These are phyloP conservation scores for Triticum monococcum DNA, from an alignment of 176 grass and related monocot species.

Conservation along the genomic window DNA sequence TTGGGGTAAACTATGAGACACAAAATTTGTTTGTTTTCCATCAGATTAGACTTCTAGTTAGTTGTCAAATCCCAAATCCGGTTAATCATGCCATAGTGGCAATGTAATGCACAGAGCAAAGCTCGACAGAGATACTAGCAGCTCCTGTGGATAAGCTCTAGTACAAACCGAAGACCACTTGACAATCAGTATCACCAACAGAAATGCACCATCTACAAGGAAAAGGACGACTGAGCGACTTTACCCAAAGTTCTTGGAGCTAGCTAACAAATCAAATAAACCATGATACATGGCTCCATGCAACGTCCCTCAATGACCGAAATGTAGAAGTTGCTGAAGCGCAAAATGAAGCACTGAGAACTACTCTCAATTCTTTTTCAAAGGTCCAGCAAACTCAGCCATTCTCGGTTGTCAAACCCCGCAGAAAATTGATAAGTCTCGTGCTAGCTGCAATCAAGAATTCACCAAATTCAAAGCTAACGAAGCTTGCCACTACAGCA, in stretches of 20 bases:
- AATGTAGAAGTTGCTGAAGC: neutral
- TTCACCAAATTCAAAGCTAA: neutral
- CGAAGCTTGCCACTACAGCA: constrained; percentile 5
- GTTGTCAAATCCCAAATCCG: neutral
- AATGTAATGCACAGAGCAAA: neutral
- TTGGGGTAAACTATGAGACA: neutral
- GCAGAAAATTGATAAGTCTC: neutral
- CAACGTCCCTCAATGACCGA: neutral
- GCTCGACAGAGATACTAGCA: constrained; percentile 7
- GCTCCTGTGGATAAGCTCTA: neutral
- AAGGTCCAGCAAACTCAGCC: neutral
- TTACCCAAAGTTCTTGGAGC: constrained; percentile 23
- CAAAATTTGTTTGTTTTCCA: constrained; percentile 5
- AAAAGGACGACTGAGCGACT: neutral
- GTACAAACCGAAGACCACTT: neutral
- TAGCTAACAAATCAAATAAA: constrained; percentile 4
- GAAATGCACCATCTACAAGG: constrained; percentile 6
- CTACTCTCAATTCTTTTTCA: neutral
- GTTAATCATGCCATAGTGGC: neutral
- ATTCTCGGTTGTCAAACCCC: neutral
- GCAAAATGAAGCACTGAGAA: constrained; percentile 12
- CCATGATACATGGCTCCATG: constrained; percentile 13
- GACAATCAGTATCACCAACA: neutral
- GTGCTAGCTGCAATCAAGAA: constrained; percentile 3
- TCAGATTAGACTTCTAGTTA: neutral